A percentile compares a stretch with the other conserved stretches of the same genome.
phyloP scores from a whole-genome alignment of 495 filamentous ascomycete genomes.

The Bacidia rubella region DNA sequence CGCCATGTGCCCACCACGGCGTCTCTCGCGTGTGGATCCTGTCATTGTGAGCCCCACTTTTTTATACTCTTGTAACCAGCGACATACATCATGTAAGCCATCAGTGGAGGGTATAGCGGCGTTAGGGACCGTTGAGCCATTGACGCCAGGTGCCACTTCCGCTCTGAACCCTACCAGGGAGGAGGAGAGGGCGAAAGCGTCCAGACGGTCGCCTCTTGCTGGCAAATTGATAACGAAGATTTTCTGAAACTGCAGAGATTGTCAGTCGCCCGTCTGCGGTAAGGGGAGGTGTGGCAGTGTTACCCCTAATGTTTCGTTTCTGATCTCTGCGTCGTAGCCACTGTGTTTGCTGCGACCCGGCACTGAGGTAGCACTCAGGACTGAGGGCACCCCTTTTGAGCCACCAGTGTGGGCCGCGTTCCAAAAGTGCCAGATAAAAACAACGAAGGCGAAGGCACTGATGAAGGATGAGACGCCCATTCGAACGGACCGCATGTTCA shows the following conservation, averaged over 20 bases:
- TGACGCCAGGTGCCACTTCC: constrained; percentile 40
- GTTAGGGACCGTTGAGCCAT: constrained; percentile 27
- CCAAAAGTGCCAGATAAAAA: constrained; percentile 1
- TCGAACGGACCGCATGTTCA: neutral
- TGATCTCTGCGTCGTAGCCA: neutral
- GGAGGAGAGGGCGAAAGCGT: constrained; percentile 42
- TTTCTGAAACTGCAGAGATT: constrained; percentile 38
- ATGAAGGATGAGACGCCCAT: constrained; percentile 1
- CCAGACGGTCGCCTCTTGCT: constrained; percentile 45
- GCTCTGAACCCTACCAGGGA: constrained; percentile 36
- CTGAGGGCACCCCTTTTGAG: neutral
- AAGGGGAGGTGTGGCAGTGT: neutral
- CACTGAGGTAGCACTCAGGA: neutral
- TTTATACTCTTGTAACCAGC: neutral
- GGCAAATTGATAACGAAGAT: constrained; percentile 49
- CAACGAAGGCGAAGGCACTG: neutral
- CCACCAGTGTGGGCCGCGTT: neutral
- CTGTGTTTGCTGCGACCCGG: neutral
- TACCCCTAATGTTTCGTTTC: constrained; percentile 10
- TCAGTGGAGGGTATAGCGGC: constrained; percentile 21
- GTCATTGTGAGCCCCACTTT: neutral
- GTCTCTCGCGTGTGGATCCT: constrained; percentile 7
- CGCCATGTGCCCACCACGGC: constrained; percentile 25
- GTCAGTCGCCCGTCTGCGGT: neutral
- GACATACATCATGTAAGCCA: neutral